Percentiles rank a stretch among this genome's conserved stretches.
Conservation (phyloP, 2,329 filamentous ascomycete species). For the Cytospora chrysosperma region DNA sequence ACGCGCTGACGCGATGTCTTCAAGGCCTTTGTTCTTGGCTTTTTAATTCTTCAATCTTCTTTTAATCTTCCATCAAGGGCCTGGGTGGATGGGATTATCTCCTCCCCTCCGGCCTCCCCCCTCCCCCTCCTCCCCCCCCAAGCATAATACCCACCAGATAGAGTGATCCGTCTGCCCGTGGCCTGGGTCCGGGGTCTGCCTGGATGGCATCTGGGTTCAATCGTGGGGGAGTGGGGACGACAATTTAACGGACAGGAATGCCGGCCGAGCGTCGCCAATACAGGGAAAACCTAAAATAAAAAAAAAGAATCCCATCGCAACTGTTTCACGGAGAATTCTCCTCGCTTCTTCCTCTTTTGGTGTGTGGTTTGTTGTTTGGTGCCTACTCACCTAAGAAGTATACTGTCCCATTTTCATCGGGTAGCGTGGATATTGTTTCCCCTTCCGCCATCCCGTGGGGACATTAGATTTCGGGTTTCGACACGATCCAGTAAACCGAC, state of each 20-base stretch:
- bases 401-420: no score
- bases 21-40: not conserved
- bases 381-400: no score
- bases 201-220: not conserved
- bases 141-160: not conserved
- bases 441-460: not conserved
- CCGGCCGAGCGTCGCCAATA: not conserved
- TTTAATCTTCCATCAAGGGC: not conserved
- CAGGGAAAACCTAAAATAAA: not conserved
- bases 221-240: not conserved
- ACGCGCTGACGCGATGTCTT: not conserved
- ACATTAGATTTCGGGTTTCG: not conserved
- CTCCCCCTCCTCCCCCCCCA: not conserved
- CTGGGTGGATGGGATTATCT: not conserved
- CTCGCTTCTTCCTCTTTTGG: no score
- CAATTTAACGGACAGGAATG: not conserved
- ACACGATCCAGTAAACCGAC: not conserved
- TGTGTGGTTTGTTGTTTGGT: no score
- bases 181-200: not conserved
- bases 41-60: not conserved
- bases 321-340: no score
- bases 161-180: not conserved
- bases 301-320: not conserved
- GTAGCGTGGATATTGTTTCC: not conserved
- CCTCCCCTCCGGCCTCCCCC: not conserved